Percentiles rank a stretch among this genome's conserved stretches.
Evolutionary conservation across 345 rosid genomes (phyloP).

Genomic region (Sapria himalayana): DNA sequence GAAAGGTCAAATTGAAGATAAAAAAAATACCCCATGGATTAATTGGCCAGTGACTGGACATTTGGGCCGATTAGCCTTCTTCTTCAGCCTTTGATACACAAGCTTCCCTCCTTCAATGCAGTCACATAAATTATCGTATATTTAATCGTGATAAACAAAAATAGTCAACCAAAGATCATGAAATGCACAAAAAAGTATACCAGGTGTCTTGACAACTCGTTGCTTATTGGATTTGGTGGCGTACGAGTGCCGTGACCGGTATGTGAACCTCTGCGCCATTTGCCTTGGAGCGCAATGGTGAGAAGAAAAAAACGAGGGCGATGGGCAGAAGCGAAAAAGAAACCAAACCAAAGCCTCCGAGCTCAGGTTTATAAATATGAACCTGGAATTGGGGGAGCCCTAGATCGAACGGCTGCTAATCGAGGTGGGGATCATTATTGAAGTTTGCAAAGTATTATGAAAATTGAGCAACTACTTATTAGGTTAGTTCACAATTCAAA

Average conservation of each 20-base stretch:
- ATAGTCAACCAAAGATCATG: background rate
- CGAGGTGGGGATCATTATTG: too few species aligned
- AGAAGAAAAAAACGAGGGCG: background rate
- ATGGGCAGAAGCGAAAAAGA: background rate
- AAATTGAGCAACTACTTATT: too few species aligned
- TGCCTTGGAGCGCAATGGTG: background rate
- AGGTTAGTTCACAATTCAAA: too few species aligned
- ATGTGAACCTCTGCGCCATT: constrained; percentile 91
- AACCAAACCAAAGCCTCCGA: too few species aligned
- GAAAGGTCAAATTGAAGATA: background rate
- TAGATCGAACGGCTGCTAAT: too few species aligned
- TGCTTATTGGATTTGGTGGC: constrained; percentile 95
- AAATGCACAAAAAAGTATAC: constrained; percentile 11
- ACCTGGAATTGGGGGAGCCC: too few species aligned
- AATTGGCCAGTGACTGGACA: constrained; percentile 86
- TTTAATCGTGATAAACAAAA: background rate
- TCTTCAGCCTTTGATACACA: constrained; percentile 73
- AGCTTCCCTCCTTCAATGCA: constrained; percentile 48
- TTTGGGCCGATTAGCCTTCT: constrained; percentile 70
- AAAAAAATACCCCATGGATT: constrained; percentile 64
- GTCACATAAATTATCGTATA: background rate
- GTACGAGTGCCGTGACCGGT: constrained; percentile 78
- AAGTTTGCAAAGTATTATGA: too few species aligned
- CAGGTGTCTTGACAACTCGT: constrained; percentile 80
- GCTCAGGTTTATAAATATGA: too few species aligned